Percentiles rank a stretch among this genome's conserved stretches.
Evolutionary conservation across 2,329 filamentous ascomycete species (phyloP).

Genomic region (Colletotrichum gloeosporioides): DNA sequence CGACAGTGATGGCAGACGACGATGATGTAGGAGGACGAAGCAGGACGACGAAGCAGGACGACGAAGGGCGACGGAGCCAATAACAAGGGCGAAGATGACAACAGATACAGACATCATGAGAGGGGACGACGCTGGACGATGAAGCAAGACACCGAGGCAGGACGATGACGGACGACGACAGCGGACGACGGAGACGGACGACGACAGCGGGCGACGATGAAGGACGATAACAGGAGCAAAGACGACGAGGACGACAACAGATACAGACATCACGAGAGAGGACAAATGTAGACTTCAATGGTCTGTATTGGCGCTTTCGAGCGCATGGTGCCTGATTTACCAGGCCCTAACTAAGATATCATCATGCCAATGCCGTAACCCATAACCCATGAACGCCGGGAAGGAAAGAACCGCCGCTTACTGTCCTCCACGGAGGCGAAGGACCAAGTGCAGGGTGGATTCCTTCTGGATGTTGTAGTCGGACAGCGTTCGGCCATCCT

Average conservation of each 20-base stretch:
- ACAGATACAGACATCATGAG: not conserved
- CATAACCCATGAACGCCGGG: constrained; percentile 10
- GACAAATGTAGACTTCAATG: not conserved
- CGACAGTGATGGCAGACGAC: not conserved
- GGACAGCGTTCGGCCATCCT: constrained; percentile 87
- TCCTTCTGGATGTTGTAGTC: constrained; percentile 99
- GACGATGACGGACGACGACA: not conserved
- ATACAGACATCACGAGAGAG: not conserved
- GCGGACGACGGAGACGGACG: no score
- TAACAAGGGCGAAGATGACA: not conserved
- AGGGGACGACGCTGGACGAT: not conserved
- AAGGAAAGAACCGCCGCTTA: not conserved
- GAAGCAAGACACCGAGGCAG: not conserved
- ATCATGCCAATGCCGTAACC: constrained; percentile 24
- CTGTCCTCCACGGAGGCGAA: constrained; percentile 81
- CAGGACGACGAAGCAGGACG: not conserved
- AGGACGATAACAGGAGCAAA: not conserved
- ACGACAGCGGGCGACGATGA: not conserved
- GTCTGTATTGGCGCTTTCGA: constrained; percentile 22
- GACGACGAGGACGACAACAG: not conserved
- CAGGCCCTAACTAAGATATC: constrained; percentile 18
- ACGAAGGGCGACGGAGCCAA: no score
- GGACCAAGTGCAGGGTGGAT: constrained; percentile 79
- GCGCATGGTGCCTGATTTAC: constrained; percentile 5
- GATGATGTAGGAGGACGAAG: not conserved